Evolutionary conservation across 2,329 filamentous ascomycete species (phyloP).

Genomic region (Neonectria hederae): DNA sequence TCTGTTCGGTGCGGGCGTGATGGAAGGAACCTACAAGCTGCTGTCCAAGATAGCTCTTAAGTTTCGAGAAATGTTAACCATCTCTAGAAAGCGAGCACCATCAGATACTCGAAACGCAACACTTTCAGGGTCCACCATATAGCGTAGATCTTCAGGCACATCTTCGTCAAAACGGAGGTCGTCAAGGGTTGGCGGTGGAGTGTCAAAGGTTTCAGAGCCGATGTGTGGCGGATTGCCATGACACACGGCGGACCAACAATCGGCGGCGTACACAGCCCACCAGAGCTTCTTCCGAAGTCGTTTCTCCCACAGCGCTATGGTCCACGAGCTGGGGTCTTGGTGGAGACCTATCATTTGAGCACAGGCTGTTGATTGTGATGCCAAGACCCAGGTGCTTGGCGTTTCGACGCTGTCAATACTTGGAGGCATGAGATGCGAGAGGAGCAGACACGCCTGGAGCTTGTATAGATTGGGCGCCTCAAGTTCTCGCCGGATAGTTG

Average conservation of each 20-base stretch:
- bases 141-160: constrained; percentile 46
- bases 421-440: constrained; percentile 56
- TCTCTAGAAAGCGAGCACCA: constrained; percentile 51
- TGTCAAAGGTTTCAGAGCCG: constrained; percentile 52
- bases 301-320: constrained; percentile 54
- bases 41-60: constrained; percentile 47
- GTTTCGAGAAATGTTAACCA: constrained; percentile 44
- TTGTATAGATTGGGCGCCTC: constrained; percentile 58
- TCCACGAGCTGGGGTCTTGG: constrained; percentile 54
- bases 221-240: constrained; percentile 60
- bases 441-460: constrained; percentile 57
- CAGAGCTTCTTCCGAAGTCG: constrained; percentile 55
- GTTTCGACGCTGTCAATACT: constrained; percentile 58
- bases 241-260: constrained; percentile 57
- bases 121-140: constrained; percentile 49
- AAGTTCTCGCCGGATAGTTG: constrained; percentile 55
- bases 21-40: constrained; percentile 44
- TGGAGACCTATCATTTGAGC: constrained; percentile 59
- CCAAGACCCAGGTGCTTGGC: constrained; percentile 55
- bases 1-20: not conserved
- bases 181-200: constrained; percentile 50
- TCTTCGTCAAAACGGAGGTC: constrained; percentile 56
- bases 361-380: constrained; percentile 54
- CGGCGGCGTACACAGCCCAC: constrained; percentile 55
- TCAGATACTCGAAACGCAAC: constrained; percentile 46